Percentiles rank a stretch among this genome's conserved stretches.
phyloP scores from a whole-genome alignment of 352 stramenopile genomes.

The Albugo laibachii region DNA sequence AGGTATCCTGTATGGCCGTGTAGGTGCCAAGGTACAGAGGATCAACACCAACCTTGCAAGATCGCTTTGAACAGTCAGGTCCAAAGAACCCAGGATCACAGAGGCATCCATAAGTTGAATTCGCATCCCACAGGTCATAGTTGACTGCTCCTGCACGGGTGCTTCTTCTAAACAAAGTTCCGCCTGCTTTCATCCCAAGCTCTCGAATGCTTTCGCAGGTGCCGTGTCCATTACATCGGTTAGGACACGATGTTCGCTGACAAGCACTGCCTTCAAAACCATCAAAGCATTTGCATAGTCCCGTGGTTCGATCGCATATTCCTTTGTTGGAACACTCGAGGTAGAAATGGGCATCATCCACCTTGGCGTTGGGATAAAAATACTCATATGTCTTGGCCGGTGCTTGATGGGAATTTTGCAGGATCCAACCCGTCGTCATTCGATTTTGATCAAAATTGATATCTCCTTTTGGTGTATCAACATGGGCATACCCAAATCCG shows the following conservation, averaged over 20 bases:
- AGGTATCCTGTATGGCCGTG: slow-evolving; percentile 19
- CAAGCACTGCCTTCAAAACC: slow-evolving; percentile 52
- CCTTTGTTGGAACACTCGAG: slow-evolving; percentile 67
- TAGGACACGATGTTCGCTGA: slow-evolving; percentile 32
- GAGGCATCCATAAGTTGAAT: slow-evolving; percentile 69
- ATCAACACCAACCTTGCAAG: slow-evolving; percentile 50
- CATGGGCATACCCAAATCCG: slow-evolving; percentile 68
- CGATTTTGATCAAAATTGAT: slow-evolving; percentile 69
- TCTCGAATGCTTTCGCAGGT: slow-evolving; percentile 54
- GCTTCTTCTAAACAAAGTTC: slow-evolving; percentile 19
- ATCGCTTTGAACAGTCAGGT: slow-evolving; percentile 64
- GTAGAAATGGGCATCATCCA: slow-evolving; percentile 31
- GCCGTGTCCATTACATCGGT: slow-evolving; percentile 43
- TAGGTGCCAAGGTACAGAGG: slow-evolving; percentile 30
- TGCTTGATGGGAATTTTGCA: slow-evolving; percentile 47
- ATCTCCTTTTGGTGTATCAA: slow-evolving; percentile 86
- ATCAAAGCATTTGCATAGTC: slow-evolving; percentile 34
- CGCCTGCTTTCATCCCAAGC: slow-evolving; percentile 24
- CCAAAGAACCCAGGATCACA: slow-evolving; percentile 81
- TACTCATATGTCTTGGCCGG: slow-evolving; percentile 53
- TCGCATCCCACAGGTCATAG: slow-evolving; percentile 62
- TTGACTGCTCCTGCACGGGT: slow-evolving; percentile 5
- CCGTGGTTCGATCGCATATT: slow-evolving; percentile 25
- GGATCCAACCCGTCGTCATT: slow-evolving; percentile 27
- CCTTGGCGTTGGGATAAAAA: slow-evolving; percentile 23